Evolutionary conservation across 164 flowering plant species (phyloP).

Genomic region (Chimonanthus praecox): DNA sequence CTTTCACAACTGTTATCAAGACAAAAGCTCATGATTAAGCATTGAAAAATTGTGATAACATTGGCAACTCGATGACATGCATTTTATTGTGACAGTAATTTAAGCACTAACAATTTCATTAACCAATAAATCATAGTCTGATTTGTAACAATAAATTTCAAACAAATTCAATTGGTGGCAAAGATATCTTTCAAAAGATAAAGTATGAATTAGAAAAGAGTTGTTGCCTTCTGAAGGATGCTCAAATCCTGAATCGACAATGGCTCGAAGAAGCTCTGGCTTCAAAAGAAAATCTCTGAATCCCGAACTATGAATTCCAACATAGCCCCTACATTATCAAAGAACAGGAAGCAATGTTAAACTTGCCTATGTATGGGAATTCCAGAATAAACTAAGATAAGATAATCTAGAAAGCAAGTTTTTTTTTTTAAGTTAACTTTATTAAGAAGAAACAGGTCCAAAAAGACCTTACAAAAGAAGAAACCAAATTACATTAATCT

Average conservation of each 20-base stretch:
- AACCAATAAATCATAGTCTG: no score
- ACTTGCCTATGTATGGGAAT: not conserved
- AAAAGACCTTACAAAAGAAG: no score
- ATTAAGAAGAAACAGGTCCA: not conserved
- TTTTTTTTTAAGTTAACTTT: not conserved
- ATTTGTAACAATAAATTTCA: no score
- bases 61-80: no score
- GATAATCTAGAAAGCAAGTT: not conserved
- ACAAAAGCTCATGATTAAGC: no score
- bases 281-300: slow-evolving; percentile 95
- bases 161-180: no score
- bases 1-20: no score
- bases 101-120: no score
- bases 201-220: not conserved
- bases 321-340: slow-evolving; percentile 66
- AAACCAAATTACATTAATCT: no score
- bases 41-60: no score
- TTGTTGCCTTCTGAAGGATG: slow-evolving; percentile 95
- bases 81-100: no score
- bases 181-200: not conserved
- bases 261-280: slow-evolving; percentile 92
- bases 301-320: slow-evolving; percentile 94
- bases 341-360: not conserved
- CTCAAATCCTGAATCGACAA: slow-evolving; percentile 97
- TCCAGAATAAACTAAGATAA: no score